Percentiles rank a stretch among this genome's conserved stretches.
These are phyloP conservation scores for Arctium lappa DNA, from an alignment of 129 eudicot genomes.

Conservation along the genomic window DNA sequence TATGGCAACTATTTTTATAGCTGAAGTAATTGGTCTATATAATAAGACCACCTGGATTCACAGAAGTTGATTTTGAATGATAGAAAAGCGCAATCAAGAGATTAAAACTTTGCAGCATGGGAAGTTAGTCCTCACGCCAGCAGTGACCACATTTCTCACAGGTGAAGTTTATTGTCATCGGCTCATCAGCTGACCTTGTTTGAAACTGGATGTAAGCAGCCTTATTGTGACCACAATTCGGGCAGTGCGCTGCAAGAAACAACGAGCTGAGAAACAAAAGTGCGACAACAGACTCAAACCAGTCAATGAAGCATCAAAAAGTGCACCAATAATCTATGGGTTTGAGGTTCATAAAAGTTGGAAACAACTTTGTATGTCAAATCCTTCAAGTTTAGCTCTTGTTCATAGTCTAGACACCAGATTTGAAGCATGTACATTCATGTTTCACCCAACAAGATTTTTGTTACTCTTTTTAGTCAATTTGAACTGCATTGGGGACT, in stretches of 20 bases:
- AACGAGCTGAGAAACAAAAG: neutral
- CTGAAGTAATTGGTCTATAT: neutral
- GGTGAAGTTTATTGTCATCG: conserved; percentile 58
- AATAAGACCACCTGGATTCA: neutral
- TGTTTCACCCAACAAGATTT: neutral
- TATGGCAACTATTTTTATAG: neutral
- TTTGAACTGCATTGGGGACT: neutral
- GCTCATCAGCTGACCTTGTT: conserved; percentile 90
- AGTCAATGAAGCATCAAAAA: neutral
- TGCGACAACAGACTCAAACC: neutral
- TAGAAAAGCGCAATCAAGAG: neutral
- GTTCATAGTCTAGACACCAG: neutral
- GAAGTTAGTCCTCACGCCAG: conserved; percentile 64
- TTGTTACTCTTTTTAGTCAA: neutral
- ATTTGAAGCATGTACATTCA: neutral
- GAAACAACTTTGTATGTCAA: neutral
- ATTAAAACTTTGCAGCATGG: neutral
- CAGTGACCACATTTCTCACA: conserved; percentile 49
- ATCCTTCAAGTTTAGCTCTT: too few relatives aligned
- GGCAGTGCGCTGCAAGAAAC: conserved; percentile 54
- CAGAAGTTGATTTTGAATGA: neutral
- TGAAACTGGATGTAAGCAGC: conserved; percentile 61
- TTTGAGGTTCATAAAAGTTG: neutral
- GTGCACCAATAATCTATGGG: neutral
- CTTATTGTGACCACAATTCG: conserved; percentile 48